phyloP scores from a whole-genome alignment of 1,284 basidiomycete species.

The Cystobasidiaceae sp. region DNA sequence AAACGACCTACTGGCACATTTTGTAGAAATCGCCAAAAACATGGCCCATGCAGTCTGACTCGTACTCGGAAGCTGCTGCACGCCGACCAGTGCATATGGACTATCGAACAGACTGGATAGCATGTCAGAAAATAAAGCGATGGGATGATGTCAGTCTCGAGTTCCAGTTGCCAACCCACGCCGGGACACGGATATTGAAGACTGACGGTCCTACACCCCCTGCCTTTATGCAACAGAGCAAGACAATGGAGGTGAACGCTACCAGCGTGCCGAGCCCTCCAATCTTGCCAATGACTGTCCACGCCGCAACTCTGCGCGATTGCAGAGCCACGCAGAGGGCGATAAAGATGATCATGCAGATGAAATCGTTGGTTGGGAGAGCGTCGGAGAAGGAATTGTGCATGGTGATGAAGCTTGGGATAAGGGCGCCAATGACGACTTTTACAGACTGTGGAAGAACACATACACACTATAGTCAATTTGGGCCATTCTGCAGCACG shows the following conservation, averaged over 20 bases:
- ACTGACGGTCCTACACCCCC: slow-evolving; percentile 46
- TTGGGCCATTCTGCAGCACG: background rate
- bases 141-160: no score
- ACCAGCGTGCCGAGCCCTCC: slow-evolving; percentile 44
- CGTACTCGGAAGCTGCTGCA: no score
- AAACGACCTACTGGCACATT: no score
- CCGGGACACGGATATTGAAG: background rate
- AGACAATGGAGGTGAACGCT: slow-evolving; percentile 45
- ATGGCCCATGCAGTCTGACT: no score
- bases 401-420: slow-evolving; percentile 44
- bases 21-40: no score
- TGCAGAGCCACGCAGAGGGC: slow-evolving; percentile 46
- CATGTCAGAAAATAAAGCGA: no score
- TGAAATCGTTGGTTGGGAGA: slow-evolving; percentile 44
- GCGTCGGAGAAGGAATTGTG: slow-evolving; percentile 41
- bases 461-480: background rate
- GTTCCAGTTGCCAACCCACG: no score
- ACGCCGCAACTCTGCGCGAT: slow-evolving; percentile 44
- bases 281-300: slow-evolving; percentile 46
- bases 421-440: slow-evolving; percentile 45
- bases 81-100: no score
- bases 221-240: slow-evolving; percentile 46
- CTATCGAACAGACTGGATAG: no score
- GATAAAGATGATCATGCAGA: slow-evolving; percentile 49
- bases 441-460: slow-evolving; percentile 43